phyloP scores from a whole-genome alignment of 805 yeast species.

The Myxozyma udenii region DNA sequence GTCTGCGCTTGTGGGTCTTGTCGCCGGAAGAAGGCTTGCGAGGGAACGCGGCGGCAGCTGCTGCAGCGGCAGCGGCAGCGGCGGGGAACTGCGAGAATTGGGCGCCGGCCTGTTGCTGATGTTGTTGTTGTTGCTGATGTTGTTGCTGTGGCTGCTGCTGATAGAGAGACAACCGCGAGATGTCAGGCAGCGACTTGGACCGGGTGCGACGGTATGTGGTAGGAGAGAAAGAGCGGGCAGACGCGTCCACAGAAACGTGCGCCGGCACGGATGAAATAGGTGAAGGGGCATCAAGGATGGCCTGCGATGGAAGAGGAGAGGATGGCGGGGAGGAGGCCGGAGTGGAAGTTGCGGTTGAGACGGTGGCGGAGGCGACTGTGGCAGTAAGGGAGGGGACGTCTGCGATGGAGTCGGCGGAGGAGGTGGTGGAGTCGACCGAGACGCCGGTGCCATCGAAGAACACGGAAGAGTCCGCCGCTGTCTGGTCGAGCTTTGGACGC shows the following conservation, averaged over 20 bases:
- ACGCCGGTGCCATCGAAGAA: too few relatives aligned
- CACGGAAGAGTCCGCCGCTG: too few relatives aligned
- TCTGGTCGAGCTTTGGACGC: constrained; percentile 11
- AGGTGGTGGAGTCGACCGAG: not conserved
- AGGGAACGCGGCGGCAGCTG: too few relatives aligned
- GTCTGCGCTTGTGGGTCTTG: not conserved
- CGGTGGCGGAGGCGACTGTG: not conserved
- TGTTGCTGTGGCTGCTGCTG: constrained; percentile 1
- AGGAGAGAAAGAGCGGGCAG: not conserved
- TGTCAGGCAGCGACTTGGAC: constrained; percentile 28
- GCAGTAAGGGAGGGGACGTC: constrained; percentile 1
- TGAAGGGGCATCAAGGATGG: not conserved
- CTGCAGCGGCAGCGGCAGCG: constrained; percentile 1
- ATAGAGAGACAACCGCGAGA: constrained; percentile 12
- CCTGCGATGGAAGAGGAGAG: constrained; percentile 1
- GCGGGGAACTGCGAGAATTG: too few relatives aligned
- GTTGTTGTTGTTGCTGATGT: constrained; percentile 11
- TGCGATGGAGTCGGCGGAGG: not conserved
- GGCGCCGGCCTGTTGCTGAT: constrained; percentile 21
- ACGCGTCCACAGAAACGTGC: not conserved
- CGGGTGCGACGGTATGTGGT: constrained; percentile 26
- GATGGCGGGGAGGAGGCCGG: not conserved
- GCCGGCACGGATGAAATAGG: not conserved
- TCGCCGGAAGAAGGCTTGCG: not conserved
- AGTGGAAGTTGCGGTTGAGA: constrained; percentile 3